Base-by-base conservation (phyloP, 176 grass and related monocot genomes). In the Luzula sylvatica region DNA sequence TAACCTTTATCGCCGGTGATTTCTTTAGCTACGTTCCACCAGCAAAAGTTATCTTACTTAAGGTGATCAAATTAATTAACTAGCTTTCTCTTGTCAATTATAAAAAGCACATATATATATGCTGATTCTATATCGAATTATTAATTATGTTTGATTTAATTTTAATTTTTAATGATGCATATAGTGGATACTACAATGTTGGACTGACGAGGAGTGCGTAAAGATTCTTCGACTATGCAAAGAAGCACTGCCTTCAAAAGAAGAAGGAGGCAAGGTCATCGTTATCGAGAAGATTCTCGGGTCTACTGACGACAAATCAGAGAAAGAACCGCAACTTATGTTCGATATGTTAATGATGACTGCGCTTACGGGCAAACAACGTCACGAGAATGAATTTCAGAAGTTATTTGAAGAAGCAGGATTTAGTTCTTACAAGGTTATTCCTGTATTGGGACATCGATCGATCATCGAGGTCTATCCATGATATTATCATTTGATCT, bases 391-490 rank as follows among this genome's bases (percentile, higher is more conserved):
- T 15, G 57, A 71, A 29, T 78, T 48, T 65, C 3, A 3, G 4
- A 65, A 25, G 5, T 9, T 78, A 5, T 79, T 72, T 23, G n/a
- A 4, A 1, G 32, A 53, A n/a, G 53, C 46, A 1, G 61, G 75
- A 14, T 78, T 72, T 26, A 15, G 35, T 9, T 49, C 41, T 4
- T 73, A 83, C 42, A 78, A 78, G 49, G 64, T 83, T 1, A 38
- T 49, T 18, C 50, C 63, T 0, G 9, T 72, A n/a, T 50, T 83
- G 35, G 62, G 74, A 0, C 18, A 73, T 1, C 39, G 69, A 2
- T 65, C 74, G 5, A 53, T 78, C 15, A 78, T 83, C 17, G 80
- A 83, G 69, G 18, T 83, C 6, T 78, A 83, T 15, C 56, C 61
- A 3, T 78, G 0, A 49, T 49, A 12, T 35, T n/a, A n/a, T n/a